Evolutionary conservation across 1,139 yeast genomes (phyloP).

Genomic region (Hyphopichia burtonii): DNA sequence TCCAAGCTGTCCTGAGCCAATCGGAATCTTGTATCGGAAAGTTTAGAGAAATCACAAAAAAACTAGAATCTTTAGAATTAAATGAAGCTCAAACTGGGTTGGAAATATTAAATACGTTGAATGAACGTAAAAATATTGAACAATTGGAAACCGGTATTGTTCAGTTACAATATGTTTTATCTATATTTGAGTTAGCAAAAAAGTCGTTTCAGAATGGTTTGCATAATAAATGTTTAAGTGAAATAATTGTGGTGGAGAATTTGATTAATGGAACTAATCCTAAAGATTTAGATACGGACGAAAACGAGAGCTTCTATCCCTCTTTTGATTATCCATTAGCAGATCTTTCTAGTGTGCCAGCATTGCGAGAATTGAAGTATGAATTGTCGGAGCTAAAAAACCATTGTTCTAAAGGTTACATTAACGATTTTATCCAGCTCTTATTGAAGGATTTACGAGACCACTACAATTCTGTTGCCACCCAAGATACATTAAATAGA

Average conservation of each 20-base stretch:
- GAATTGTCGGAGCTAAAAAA: conserved; percentile 48
- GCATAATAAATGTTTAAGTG: conserved; percentile 44
- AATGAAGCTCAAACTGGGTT: conserved; percentile 55
- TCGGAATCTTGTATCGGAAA: conserved; percentile 52
- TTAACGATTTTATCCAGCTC: conserved; percentile 52
- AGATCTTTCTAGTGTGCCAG: conserved; percentile 58
- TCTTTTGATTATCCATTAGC: conserved; percentile 51
- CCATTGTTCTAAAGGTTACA: conserved; percentile 68
- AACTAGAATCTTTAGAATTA: conserved; percentile 43
- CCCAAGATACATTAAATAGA: conserved; percentile 53
- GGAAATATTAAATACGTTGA: conserved; percentile 49
- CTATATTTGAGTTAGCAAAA: conserved; percentile 54
- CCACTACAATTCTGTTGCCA: conserved; percentile 53
- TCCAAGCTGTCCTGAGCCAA: conserved; percentile 59
- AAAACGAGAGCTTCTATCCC: conserved; percentile 26
- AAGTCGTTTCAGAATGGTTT: conserved; percentile 43
- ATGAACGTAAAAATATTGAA: conserved; percentile 59
- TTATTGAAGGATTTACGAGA: conserved; percentile 59
- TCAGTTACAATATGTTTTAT: conserved; percentile 57
- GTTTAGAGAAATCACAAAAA: conserved; percentile 44
- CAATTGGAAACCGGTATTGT: conserved; percentile 60
- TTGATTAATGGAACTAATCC: conserved; percentile 53
- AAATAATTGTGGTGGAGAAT: conserved; percentile 55
- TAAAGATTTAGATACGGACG: conserved; percentile 20
- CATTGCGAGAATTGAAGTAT: conserved; percentile 55